These are phyloP conservation scores for Eremochloa ophiuroides DNA, from an alignment of 176 grass and related monocot species.

Conservation along the genomic window DNA sequence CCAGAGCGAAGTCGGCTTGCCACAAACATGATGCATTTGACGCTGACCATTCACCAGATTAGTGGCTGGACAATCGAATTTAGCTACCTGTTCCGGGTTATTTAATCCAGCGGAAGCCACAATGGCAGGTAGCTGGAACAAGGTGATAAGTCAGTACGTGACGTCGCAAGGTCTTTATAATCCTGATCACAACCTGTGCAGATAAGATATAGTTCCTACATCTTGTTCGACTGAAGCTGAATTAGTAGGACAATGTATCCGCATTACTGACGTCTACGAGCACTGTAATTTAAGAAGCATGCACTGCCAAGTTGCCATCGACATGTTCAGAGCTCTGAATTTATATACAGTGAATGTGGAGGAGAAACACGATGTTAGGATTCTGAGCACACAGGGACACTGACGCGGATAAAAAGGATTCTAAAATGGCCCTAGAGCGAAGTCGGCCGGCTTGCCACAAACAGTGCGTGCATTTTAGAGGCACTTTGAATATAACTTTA, in stretches of 20 bases:
- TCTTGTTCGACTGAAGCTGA: neutral
- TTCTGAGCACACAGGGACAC: too few relatives aligned
- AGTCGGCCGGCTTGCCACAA: neutral
- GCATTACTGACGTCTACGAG: neutral
- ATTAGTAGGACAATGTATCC: too few relatives aligned
- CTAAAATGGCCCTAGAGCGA: neutral
- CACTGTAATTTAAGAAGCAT: neutral
- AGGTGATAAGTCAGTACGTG: slow-evolving; percentile 54
- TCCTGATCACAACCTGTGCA: slow-evolving; percentile 51
- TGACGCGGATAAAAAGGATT: neutral
- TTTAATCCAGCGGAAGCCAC: slow-evolving; percentile 46
- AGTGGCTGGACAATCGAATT: neutral
- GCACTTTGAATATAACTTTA: too few relatives aligned
- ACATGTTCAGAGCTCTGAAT: neutral
- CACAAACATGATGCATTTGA: neutral
- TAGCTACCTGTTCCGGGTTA: neutral
- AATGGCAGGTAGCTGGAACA: slow-evolving; percentile 60
- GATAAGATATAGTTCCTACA: neutral
- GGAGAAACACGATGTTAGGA: neutral
- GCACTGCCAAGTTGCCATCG: neutral
- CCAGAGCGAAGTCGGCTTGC: neutral
- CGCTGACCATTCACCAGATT: neutral
- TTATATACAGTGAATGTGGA: neutral
- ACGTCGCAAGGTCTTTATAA: slow-evolving; percentile 52
- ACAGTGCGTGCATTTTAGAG: neutral